Percentiles rank a stretch among this genome's conserved stretches.
phyloP scores from a whole-genome alignment of 441 rosid species.

The Euphorbia neoarborescens region DNA sequence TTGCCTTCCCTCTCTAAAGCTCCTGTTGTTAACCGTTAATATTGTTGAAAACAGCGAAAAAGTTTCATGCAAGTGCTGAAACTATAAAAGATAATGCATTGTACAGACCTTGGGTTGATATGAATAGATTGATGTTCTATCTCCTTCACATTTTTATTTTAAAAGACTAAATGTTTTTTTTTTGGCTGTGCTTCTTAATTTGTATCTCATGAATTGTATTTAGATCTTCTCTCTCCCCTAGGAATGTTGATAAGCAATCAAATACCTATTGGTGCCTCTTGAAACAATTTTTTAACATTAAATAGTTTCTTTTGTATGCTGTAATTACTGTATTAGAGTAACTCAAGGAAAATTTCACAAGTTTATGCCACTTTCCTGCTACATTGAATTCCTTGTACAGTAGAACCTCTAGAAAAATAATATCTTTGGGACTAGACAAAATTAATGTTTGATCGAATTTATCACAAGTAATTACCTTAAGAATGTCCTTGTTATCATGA shows the following conservation, averaged over 20 bases:
- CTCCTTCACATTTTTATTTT: neutral
- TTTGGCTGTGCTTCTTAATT: neutral
- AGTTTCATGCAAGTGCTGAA: neutral
- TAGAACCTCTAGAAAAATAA: too few species aligned
- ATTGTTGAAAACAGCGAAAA: too few species aligned
- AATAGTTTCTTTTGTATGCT: neutral
- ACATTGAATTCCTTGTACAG: neutral
- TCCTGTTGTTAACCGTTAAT: neutral
- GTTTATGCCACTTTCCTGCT: neutral
- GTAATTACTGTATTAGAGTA: neutral
- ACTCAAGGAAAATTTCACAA: neutral
- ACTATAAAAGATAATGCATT: neutral
- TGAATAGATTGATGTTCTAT: neutral
- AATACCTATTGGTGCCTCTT: neutral
- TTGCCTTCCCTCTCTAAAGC: neutral
- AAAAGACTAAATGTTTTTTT: neutral
- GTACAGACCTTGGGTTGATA: neutral
- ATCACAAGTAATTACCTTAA: too few species aligned
- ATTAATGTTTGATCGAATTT: too few species aligned
- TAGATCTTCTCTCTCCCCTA: neutral
- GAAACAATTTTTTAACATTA: neutral
- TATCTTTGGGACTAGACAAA: too few species aligned
- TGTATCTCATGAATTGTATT: neutral
- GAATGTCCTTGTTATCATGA: neutral
- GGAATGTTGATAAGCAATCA: conserved; percentile 4